These are phyloP conservation scores for Neurospora sp. DNA, from an alignment of 495 filamentous ascomycete genomes.

Conservation along the genomic window DNA sequence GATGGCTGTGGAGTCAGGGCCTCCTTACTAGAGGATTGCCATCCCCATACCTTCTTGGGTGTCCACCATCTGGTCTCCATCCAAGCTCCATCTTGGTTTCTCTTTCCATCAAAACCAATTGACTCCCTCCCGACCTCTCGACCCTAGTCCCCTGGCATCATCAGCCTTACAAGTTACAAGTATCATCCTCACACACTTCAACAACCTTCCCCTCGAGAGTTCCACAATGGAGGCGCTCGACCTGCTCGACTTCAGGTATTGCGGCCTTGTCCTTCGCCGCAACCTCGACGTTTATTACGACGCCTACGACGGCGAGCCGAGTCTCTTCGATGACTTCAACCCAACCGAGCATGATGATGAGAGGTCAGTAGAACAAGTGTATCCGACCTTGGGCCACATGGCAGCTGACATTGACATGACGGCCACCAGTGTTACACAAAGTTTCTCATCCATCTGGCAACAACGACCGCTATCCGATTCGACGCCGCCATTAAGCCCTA, in stretches of 20 bases:
- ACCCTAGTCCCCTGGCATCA: background rate
- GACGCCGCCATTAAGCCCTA: background rate
- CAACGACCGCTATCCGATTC: background rate
- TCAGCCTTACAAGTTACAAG: background rate
- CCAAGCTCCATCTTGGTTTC: background rate
- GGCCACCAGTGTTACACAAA: background rate
- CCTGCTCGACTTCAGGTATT: background rate
- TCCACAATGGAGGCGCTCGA: background rate
- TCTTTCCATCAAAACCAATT: background rate
- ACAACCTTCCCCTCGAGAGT: background rate
- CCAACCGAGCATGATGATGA: background rate
- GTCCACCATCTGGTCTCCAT: background rate
- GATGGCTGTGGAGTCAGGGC: background rate
- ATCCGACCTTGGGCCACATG: background rate
- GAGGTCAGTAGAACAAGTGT: background rate
- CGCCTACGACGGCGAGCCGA: background rate
- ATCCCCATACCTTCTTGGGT: background rate
- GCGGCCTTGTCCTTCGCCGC: background rate
- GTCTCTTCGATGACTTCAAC: background rate
- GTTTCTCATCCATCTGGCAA: background rate
- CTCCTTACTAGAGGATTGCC: background rate
- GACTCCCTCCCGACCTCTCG: background rate
- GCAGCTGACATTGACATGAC: background rate
- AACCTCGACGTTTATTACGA: background rate
- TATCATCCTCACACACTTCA: background rate